phyloP scores from a whole-genome alignment of 2,329 filamentous ascomycete species.

The Aureobasidium uvarum region DNA sequence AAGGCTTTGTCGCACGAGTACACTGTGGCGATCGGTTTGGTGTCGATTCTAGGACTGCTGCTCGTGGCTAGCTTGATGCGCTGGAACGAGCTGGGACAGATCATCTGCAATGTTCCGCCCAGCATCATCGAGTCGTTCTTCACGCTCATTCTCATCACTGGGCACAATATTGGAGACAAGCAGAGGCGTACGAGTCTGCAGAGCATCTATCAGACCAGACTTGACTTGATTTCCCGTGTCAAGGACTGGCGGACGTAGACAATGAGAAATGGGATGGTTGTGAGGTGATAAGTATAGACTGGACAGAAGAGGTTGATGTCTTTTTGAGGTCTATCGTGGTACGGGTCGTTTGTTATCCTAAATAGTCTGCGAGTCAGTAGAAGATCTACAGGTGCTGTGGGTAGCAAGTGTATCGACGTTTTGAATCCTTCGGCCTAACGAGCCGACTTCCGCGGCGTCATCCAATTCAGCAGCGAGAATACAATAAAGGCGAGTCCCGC shows the following conservation, averaged over 20 bases:
- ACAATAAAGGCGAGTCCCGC: not conserved
- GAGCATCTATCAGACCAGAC: not conserved
- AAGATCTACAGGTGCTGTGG: not conserved
- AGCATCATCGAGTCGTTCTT: conserved; percentile 8
- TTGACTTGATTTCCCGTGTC: not conserved
- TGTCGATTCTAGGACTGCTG: not conserved
- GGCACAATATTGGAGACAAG: conserved; percentile 2
- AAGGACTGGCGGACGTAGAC: not conserved
- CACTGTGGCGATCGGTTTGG: not conserved
- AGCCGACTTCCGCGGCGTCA: not conserved
- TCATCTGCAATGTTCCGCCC: conserved; percentile 9
- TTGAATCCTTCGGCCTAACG: not conserved
- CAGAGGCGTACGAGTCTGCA: not conserved
- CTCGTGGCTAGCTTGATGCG: not conserved
- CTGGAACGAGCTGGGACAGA: conserved; percentile 1
- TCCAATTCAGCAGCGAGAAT: not conserved
- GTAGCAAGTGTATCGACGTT: not conserved
- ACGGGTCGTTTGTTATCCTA: too few species aligned
- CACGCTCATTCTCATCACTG: not conserved
- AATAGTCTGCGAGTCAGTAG: too few species aligned
- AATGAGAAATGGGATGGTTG: too few species aligned
- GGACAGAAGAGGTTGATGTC: too few species aligned
- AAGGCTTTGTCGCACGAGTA: not conserved
- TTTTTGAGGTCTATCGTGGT: too few species aligned
- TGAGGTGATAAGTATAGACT: too few species aligned